These are phyloP conservation scores for Kurtzmaniella quercitrusa DNA, from an alignment of 1,139 yeast genomes.

Conservation along the genomic window DNA sequence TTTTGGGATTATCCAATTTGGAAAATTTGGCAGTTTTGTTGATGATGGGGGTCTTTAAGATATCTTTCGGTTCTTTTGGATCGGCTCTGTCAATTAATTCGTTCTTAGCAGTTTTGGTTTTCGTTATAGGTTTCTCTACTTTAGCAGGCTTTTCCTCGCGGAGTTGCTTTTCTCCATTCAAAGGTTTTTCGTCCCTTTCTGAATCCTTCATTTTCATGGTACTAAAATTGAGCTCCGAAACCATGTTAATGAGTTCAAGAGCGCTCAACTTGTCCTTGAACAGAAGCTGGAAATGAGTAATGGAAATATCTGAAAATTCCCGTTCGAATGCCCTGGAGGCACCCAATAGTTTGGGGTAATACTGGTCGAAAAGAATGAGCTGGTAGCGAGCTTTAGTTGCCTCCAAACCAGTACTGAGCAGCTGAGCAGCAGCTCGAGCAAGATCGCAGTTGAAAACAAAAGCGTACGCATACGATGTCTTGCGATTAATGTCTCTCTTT, in stretches of 20 bases:
- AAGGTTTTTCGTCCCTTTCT: neutral
- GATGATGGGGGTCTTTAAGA: neutral
- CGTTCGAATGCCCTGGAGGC: constrained; percentile 8
- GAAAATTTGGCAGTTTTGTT: neutral
- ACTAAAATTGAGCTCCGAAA: constrained; percentile 17
- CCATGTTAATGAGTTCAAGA: constrained; percentile 20
- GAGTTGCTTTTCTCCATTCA: neutral
- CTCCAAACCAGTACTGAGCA: constrained; percentile 25
- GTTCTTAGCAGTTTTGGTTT: neutral
- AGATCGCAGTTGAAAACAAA: constrained; percentile 4
- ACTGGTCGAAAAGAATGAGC: constrained; percentile 20
- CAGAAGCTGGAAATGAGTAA: constrained; percentile 22
- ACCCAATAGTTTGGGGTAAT: constrained; percentile 11
- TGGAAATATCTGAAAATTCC: constrained; percentile 20
- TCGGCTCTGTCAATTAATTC: neutral
- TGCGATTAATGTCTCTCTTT: neutral
- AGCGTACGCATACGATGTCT: constrained; percentile 2
- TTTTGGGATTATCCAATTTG: neutral
- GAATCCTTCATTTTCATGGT: neutral
- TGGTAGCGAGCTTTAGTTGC: constrained; percentile 23
- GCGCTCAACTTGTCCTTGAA: constrained; percentile 27
- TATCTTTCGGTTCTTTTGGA: neutral
- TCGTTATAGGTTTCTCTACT: neutral
- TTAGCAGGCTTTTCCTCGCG: neutral
- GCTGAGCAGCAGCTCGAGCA: neutral